Evolutionary conservation across 257 asterid species (phyloP).

Genomic region (Nyctanthes arbortristis): DNA sequence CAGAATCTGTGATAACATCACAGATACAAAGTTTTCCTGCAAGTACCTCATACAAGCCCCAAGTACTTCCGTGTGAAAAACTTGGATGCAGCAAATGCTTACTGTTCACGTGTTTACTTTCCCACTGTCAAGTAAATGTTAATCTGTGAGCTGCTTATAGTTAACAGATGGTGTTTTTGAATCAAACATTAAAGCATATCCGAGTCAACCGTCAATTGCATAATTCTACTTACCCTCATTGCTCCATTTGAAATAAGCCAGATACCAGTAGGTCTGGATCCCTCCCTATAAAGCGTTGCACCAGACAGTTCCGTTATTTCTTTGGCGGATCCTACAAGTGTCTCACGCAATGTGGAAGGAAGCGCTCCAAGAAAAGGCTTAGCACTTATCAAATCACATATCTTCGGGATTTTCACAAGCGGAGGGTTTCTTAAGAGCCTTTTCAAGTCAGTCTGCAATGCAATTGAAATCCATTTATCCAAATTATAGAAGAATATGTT

Average conservation of each 20-base stretch:
- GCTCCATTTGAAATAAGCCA: slow-evolving; percentile 91
- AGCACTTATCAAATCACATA: slow-evolving; percentile 60
- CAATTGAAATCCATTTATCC: slow-evolving; percentile 13
- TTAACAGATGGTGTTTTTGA: slow-evolving; percentile 16
- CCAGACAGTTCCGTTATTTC: slow-evolving; percentile 75
- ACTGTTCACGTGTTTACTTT: slow-evolving; percentile 42
- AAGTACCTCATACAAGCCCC: slow-evolving; percentile 95
- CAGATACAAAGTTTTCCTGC: slow-evolving; percentile 82
- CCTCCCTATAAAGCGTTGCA: slow-evolving; percentile 74
- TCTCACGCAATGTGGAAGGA: slow-evolving; percentile 59
- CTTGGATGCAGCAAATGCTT: slow-evolving; percentile 68
- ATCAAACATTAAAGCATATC: background rate
- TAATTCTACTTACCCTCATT: slow-evolving; percentile 65
- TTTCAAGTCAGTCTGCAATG: slow-evolving; percentile 81
- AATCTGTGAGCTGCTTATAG: slow-evolving; percentile 19
- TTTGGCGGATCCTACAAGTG: slow-evolving; percentile 62
- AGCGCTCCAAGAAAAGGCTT: slow-evolving; percentile 93
- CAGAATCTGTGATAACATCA: slow-evolving; percentile 75
- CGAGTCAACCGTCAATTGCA: slow-evolving; percentile 9
- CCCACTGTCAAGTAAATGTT: slow-evolving; percentile 60
- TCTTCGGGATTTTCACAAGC: slow-evolving; percentile 62
- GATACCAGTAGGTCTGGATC: slow-evolving; percentile 65
- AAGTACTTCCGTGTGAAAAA: slow-evolving; percentile 88
- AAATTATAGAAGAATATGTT: too few relatives aligned
- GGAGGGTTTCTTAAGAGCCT: slow-evolving; percentile 85